Evolutionary conservation across 1,284 basidiomycete genomes (phyloP).

Genomic region (Caloboletus firmus): DNA sequence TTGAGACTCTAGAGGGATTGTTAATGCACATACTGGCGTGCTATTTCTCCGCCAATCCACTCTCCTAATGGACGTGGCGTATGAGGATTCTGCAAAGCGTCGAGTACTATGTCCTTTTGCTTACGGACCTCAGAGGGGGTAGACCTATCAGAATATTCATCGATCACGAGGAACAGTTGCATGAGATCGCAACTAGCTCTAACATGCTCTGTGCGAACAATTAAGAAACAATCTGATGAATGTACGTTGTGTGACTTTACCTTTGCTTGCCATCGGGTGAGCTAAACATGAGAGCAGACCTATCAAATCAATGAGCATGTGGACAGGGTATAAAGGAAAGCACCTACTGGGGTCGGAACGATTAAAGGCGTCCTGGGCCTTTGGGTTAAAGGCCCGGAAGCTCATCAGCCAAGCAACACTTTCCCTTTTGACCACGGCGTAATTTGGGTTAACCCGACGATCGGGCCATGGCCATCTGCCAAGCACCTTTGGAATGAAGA

Average conservation of each 20-base stretch:
- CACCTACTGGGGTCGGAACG: constrained; percentile 18
- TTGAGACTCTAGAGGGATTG: not conserved
- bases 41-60: constrained; percentile 21
- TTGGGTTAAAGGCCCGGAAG: constrained; percentile 17
- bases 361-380: constrained; percentile 19
- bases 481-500: constrained; percentile 21
- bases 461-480: constrained; percentile 22
- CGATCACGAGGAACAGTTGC: constrained; percentile 44
- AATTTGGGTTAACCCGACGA: constrained; percentile 17
- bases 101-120: constrained; percentile 37
- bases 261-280: constrained; percentile 13
- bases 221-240: not conserved
- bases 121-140: constrained; percentile 30
- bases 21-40: constrained; percentile 17
- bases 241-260: not conserved
- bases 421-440: constrained; percentile 11
- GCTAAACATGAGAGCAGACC: constrained; percentile 15
- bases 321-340: not conserved
- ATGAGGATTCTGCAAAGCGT: constrained; percentile 34
- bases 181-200: constrained; percentile 42
- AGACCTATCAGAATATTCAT: constrained; percentile 43
- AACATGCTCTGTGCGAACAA: constrained; percentile 5
- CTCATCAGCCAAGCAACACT: constrained; percentile 9
- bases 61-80: constrained; percentile 18
- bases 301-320: not conserved